Conservation (phyloP, 345 rosid species). For the Erysimum cheiranthoides region DNA sequence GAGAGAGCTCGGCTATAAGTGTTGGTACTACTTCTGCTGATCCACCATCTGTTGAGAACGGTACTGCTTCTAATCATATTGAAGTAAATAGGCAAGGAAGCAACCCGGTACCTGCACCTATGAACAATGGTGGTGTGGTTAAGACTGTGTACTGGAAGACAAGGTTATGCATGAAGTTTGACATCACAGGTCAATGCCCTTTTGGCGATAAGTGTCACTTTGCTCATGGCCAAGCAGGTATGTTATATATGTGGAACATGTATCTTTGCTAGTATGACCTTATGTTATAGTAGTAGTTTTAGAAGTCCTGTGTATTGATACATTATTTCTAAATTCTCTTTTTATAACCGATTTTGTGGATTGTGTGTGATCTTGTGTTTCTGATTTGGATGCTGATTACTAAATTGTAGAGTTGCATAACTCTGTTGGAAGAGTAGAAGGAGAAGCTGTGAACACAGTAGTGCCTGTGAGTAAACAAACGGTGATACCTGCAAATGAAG, state of each 20-base stretch:
- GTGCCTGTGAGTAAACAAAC: conserved; percentile 51
- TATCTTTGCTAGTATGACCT: neutral
- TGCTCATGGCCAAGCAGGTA: conserved; percentile 96
- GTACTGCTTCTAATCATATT: conserved; percentile 43
- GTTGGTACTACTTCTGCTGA: conserved; percentile 52
- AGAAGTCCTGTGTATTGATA: conserved; percentile 4
- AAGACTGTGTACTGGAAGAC: conserved; percentile 94
- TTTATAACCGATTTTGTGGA: neutral
- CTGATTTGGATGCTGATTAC: conserved; percentile 21
- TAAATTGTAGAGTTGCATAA: conserved; percentile 65
- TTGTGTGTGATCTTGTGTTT: conserved; percentile 25
- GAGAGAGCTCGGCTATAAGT: conserved; percentile 79
- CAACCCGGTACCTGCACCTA: conserved; percentile 22
- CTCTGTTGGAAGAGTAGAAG: conserved; percentile 59
- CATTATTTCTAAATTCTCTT: neutral
- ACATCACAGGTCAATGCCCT: conserved; percentile 77
- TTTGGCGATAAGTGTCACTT: conserved; percentile 93
- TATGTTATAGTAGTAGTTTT: neutral
- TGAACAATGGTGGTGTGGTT: conserved; percentile 43
- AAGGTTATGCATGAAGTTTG: conserved; percentile 81
- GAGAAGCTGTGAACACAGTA: conserved; percentile 53
- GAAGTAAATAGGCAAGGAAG: conserved; percentile 57
- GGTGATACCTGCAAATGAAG: conserved; percentile 45
- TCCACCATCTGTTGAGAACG: conserved; percentile 46
- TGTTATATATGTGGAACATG: neutral